Percentiles rank a stretch among this genome's conserved stretches.
These are phyloP conservation scores for Fermentozyma sake DNA, from an alignment of 1,139 yeast genomes.

Conservation along the genomic window DNA sequence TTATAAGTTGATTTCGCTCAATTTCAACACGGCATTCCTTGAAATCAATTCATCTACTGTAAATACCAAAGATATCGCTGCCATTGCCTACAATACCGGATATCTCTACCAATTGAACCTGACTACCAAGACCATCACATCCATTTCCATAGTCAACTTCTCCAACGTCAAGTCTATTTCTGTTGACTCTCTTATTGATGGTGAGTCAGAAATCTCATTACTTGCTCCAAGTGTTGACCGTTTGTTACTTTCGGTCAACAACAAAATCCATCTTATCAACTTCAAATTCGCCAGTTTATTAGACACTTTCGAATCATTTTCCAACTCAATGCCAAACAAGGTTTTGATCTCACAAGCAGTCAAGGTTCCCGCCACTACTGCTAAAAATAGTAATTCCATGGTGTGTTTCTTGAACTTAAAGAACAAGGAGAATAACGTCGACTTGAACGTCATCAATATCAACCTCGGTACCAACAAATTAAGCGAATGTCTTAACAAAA, in stretches of 20 bases:
- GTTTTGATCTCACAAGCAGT: slow-evolving; percentile 32
- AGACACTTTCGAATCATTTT: slow-evolving; percentile 24
- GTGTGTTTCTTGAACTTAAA: slow-evolving; percentile 42
- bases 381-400: slow-evolving; percentile 36
- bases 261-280: slow-evolving; percentile 40
- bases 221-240: slow-evolving; percentile 43
- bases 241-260: slow-evolving; percentile 35
- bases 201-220: slow-evolving; percentile 18
- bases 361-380: slow-evolving; percentile 40
- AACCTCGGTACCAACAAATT: slow-evolving; percentile 69
- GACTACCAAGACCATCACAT: slow-evolving; percentile 12
- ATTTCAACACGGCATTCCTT: slow-evolving; percentile 13
- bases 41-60: slow-evolving; percentile 16
- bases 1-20: slow-evolving; percentile 22
- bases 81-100: slow-evolving; percentile 25
- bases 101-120: slow-evolving; percentile 22
- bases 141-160: slow-evolving; percentile 21
- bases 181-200: slow-evolving; percentile 16
- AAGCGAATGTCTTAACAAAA: slow-evolving; percentile 69
- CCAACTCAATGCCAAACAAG: slow-evolving; percentile 15
- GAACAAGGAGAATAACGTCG: slow-evolving; percentile 39
- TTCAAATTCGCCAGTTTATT: slow-evolving; percentile 41
- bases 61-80: slow-evolving; percentile 5
- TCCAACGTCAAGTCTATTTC: slow-evolving; percentile 16
- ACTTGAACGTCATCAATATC: slow-evolving; percentile 45